Evolutionary conservation across 106 monocot species (phyloP).

Genomic region (Allium cepa): DNA sequence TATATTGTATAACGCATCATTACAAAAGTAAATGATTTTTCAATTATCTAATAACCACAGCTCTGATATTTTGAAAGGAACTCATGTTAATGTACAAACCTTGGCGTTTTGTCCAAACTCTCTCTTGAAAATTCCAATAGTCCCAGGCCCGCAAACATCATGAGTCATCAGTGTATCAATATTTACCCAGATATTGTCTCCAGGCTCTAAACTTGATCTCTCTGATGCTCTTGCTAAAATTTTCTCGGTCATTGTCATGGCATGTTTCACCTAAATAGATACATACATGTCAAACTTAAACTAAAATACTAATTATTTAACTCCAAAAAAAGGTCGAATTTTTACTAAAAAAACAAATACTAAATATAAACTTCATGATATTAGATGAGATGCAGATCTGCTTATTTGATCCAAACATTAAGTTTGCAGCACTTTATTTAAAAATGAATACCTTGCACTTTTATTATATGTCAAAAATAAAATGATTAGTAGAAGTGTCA

Average conservation of each 20-base stretch:
- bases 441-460: too few relatives aligned
- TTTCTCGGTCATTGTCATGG: constrained; percentile 96
- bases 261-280: constrained; percentile 61
- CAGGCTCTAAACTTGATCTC: constrained; percentile 49
- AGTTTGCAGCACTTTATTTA: too few relatives aligned
- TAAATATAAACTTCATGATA: too few relatives aligned
- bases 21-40: not conserved
- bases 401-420: too few relatives aligned
- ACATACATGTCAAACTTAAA: not conserved
- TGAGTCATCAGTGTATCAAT: constrained; percentile 86
- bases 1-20: too few relatives aligned
- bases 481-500: not conserved
- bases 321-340: too few relatives aligned
- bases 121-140: constrained; percentile 85
- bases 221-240: constrained; percentile 81
- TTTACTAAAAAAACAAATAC: too few relatives aligned
- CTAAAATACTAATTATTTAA: not conserved
- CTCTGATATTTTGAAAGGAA: not conserved
- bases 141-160: constrained; percentile 78
- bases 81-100: constrained; percentile 28
- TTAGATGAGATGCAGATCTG: too few relatives aligned
- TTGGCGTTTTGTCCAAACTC: constrained; percentile 90
- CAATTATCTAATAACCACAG: not conserved
- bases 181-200: constrained; percentile 87
- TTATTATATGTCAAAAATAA: too few relatives aligned